Percentiles rank a stretch among this genome's conserved stretches.
phyloP scores from a whole-genome alignment of 192 early-diverging fungal species.

The Podila epigama region DNA sequence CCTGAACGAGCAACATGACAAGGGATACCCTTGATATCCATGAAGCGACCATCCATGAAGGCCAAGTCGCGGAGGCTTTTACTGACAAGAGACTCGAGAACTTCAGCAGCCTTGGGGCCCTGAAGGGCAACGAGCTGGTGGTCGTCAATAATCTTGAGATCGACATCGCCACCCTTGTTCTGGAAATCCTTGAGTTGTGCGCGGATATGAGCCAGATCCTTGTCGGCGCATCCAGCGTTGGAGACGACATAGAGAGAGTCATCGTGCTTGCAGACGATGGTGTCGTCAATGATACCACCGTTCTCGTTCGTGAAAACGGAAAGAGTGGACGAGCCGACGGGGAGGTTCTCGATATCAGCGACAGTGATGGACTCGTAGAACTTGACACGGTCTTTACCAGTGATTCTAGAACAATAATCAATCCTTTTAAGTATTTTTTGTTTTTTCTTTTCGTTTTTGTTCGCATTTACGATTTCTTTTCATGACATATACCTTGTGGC shows the following conservation, averaged over 20 bases:
- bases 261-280: constrained; percentile 89
- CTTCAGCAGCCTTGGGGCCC: constrained; percentile 83
- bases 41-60: constrained; percentile 86
- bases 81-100: constrained; percentile 65
- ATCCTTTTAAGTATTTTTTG: too few species aligned
- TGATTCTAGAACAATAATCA: too few species aligned
- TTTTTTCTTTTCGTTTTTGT: not conserved
- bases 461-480: not conserved
- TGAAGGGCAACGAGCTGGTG: constrained; percentile 92
- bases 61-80: constrained; percentile 74
- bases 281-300: constrained; percentile 98
- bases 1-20: constrained; percentile 94
- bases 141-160: constrained; percentile 86
- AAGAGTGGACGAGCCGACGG: constrained; percentile 80
- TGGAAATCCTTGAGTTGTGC: constrained; percentile 81
- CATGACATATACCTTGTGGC: constrained; percentile 75
- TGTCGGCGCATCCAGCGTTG: constrained; percentile 97
- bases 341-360: constrained; percentile 84
- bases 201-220: constrained; percentile 92
- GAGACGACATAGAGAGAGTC: constrained; percentile 90
- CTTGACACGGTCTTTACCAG: constrained; percentile 84
- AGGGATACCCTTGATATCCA: constrained; percentile 79
- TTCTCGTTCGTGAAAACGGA: constrained; percentile 96
- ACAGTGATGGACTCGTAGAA: constrained; percentile 92
- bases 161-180: constrained; percentile 88